A percentile compares a stretch with the other conserved stretches of the same genome.
phyloP scores from a whole-genome alignment of 805 yeast species.

The Candida boidinii region DNA sequence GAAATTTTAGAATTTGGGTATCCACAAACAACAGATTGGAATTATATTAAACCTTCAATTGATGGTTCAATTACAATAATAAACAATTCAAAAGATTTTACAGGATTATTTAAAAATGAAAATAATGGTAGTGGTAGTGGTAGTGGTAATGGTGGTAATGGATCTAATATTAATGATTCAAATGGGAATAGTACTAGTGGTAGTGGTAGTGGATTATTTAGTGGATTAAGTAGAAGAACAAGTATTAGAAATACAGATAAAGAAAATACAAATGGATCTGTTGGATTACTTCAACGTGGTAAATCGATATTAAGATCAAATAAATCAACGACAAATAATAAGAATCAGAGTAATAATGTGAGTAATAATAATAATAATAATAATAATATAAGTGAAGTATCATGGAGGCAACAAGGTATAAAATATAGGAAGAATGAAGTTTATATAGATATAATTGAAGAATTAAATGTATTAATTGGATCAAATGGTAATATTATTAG shows the following conservation, averaged over 20 bases:
- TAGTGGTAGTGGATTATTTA: too few species aligned
- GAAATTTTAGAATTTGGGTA: constrained; percentile 73
- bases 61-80: constrained; percentile 6
- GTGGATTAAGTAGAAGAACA: too few species aligned
- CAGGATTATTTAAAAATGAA: too few species aligned
- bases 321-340: not conserved
- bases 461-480: constrained; percentile 60
- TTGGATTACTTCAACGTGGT: too few species aligned
- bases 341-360: not conserved
- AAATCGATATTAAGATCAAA: not conserved
- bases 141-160: constrained; percentile 3
- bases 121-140: not conserved
- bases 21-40: constrained; percentile 56
- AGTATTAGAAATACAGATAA: too few species aligned
- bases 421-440: constrained; percentile 79
- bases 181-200: too few species aligned
- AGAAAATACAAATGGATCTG: too few species aligned
- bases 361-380: not conserved
- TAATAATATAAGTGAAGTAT: constrained; percentile 18
- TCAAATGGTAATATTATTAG: constrained; percentile 56
- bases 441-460: constrained; percentile 67
- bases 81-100: too few species aligned
- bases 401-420: constrained; percentile 68
- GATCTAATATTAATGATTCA: too few species aligned
- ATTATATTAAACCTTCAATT: constrained; percentile 28